phyloP scores from a whole-genome alignment of 2,329 filamentous ascomycete genomes.

The Trichophyton simii region DNA sequence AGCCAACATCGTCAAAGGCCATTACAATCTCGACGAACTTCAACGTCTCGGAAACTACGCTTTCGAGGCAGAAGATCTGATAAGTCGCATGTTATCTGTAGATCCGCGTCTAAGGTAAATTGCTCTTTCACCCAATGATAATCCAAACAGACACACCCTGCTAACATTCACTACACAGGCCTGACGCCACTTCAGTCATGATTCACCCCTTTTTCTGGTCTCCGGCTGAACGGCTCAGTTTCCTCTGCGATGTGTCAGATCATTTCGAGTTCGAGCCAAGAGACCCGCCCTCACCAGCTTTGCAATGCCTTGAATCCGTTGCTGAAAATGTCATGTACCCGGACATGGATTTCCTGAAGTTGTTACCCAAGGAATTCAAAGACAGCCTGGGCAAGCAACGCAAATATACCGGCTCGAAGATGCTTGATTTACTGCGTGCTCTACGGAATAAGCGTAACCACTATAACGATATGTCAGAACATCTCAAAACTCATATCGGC shows the following conservation, averaged over 20 bases:
- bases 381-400: constrained; percentile 85
- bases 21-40: constrained; percentile 58
- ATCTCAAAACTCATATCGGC: constrained; percentile 61
- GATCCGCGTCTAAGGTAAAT: constrained; percentile 48
- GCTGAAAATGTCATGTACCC: constrained; percentile 36
- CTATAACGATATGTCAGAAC: constrained; percentile 87
- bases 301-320: constrained; percentile 46
- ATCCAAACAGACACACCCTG: neutral
- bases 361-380: constrained; percentile 68
- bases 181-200: constrained; percentile 66
- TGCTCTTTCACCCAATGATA: neutral
- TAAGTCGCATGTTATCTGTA: constrained; percentile 63
- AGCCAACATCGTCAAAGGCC: constrained; percentile 89
- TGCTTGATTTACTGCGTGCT: constrained; percentile 78
- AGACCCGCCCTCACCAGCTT: constrained; percentile 60
- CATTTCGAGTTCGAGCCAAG: constrained; percentile 88
- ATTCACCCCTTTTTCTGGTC: constrained; percentile 96
- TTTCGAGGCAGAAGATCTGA: constrained; percentile 76
- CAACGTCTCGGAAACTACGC: constrained; percentile 70
- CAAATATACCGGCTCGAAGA: constrained; percentile 74
- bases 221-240: constrained; percentile 72
- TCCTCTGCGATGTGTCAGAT: constrained; percentile 93
- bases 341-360: constrained; percentile 63
- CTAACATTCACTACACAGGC: constrained; percentile 27
- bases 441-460: constrained; percentile 95